Evolutionary conservation across 306 rosid genomes (phyloP), one percentile per base, ranked within the genome.

Genomic region (Glycyrrhiza uralensis): DNA sequence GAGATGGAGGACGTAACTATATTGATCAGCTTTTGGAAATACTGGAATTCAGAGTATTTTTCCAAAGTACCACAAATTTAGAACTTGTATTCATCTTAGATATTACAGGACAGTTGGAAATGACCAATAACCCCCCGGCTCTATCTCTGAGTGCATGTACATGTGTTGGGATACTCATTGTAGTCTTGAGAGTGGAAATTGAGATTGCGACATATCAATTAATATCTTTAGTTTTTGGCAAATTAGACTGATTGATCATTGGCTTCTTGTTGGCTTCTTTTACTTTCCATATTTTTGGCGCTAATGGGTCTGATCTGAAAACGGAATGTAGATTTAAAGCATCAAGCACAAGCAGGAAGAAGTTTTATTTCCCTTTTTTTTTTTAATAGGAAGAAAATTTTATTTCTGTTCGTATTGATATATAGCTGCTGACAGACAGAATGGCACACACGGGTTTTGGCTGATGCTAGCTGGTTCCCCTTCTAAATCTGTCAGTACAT

Each of bases 311-410:
- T 15, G 63, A 47, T 67, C 46, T 15, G 35, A 57, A 58, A 45
- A 36, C 18, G 45, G 46, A 69, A 18, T 49, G 71, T 50, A 36
- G 76, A 69, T 59, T 58, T 20, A 58, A 69, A 28, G 54, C 58
- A 52, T 17, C 71, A 52, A 36, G 58, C 74, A 13, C 79, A 65
- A 38, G 67, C 74, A 12, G 49, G 35, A 30, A 52, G 26, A 52
- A 22, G 35, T 59, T 58, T 47, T 36, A 18, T 69, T 50, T 41
- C 45, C n/a, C n/a, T n/a, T n/a, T n/a, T n/a, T n/a, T n/a, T n/a
- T n/a, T n/a, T n/a, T n/a, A n/a, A n/a, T n/a, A n/a, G n/a, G n/a
- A n/a, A n/a, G n/a, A n/a, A n/a, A 22, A 47, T 59, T 58, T 47
- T 36, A 18, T 69, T 50, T 41, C 45, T 56, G 45, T 46, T 51